Base-by-base conservation (phyloP, 1,284 basidiomycete species). In the Tylopilus orsonianus region DNA sequence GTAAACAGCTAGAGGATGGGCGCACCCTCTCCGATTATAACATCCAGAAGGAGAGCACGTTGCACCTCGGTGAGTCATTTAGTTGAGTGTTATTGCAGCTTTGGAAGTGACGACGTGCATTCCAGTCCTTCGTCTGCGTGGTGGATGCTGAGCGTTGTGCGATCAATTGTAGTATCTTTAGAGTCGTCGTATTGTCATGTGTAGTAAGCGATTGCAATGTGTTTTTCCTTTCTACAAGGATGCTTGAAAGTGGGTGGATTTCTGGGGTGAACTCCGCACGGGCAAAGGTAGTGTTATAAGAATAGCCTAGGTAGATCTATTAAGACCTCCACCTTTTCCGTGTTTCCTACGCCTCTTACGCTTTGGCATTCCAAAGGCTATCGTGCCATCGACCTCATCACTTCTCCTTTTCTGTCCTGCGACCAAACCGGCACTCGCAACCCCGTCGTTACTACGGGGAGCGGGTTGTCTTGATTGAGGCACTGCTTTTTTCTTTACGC, bases 401-500 rank as follows among this genome's bases (percentile, higher is more conserved):
- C 46, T 52, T 48, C 58, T 64, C 16, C 64, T 42, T 36, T 69
- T 69, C 43, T 52, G 46, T 22, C 55, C 48, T 8, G 26, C 9
- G 7, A 32, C 16, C 0, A 30, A 2, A 32, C 42, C 36, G n/a
- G 27, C 12, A 20, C n/a, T 32, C 5, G 8, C 3, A 19, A 4
- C 14, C 3, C n/a, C 20, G 22, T 20, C 16, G 5, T 26, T 12
- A 14, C 12, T 5, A 16, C 3, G 13, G 3, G 20, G 3, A 5
- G 12, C 8, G 24, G 30, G 27, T 47, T 39, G 56, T 29, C 41
- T 44, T 14, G 33, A 5, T 24, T n/a, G 35, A 48, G 44, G 39
- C 6, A 26, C 42, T 48, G 66, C 87, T 72, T 93, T 93, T 77
- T 93, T 97, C 75, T 91, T 94, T 32, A 95, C 73, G 52, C 92